A percentile compares a stretch with the other conserved stretches of the same genome.
Evolutionary conservation across 2,329 filamentous ascomycete genomes (phyloP).

Genomic region (Neofusicoccum sp.): DNA sequence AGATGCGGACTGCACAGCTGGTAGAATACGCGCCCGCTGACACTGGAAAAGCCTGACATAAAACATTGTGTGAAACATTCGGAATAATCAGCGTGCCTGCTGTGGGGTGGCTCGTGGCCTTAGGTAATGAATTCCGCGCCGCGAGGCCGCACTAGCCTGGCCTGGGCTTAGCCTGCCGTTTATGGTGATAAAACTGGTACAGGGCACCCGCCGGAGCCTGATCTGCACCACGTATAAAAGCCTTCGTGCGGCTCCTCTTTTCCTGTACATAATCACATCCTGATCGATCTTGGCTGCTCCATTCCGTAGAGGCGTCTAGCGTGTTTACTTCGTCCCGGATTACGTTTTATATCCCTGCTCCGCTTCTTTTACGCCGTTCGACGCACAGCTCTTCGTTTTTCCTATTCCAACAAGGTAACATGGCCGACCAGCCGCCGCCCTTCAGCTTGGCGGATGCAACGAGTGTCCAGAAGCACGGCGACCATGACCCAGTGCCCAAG

Average conservation of each 20-base stretch:
- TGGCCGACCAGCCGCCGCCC: neutral
- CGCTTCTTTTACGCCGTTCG: slow-evolving; percentile 11
- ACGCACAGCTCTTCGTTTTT: neutral
- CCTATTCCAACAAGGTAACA: neutral
- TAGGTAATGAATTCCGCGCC: too few relatives aligned
- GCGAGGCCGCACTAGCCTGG: neutral
- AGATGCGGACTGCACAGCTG: too few relatives aligned
- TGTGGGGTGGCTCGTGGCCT: too few relatives aligned
- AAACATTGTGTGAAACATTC: too few relatives aligned
- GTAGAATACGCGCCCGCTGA: too few relatives aligned
- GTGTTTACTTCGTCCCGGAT: neutral
- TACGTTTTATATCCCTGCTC: neutral
- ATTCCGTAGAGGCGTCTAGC: neutral
- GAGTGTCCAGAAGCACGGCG: slow-evolving; percentile 14
- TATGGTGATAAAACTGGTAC: neutral
- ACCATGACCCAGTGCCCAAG: slow-evolving; percentile 15
- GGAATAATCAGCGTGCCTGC: too few relatives aligned
- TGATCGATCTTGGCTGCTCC: neutral
- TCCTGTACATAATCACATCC: neutral
- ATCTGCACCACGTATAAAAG: slow-evolving; percentile 16
- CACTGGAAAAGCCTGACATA: too few relatives aligned
- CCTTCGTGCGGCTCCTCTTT: neutral
- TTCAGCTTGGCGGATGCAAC: slow-evolving; percentile 16
- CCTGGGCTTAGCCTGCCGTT: neutral
- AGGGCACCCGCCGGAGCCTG: neutral